Percentiles rank a stretch among this genome's conserved stretches.
These are phyloP conservation scores for Ceratocystis cubensis DNA, from an alignment of 2,329 filamentous ascomycete species.

Conservation along the genomic window DNA sequence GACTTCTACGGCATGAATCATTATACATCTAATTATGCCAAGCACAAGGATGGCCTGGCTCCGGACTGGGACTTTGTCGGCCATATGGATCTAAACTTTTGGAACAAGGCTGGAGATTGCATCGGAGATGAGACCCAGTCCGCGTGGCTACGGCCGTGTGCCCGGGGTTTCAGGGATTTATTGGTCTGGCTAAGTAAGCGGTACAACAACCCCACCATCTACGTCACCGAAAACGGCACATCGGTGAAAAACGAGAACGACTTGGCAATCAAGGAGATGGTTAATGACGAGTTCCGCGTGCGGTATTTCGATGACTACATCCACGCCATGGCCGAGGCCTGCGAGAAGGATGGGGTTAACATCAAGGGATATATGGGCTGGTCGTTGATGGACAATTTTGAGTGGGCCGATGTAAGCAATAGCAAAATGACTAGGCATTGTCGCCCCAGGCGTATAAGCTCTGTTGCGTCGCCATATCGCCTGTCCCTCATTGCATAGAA, in stretches of 20 bases:
- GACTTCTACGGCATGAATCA: conserved; percentile 95
- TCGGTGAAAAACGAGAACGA: conserved; percentile 75
- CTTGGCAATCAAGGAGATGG: conserved; percentile 53
- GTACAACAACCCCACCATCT: conserved; percentile 65
- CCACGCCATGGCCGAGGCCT: conserved; percentile 60
- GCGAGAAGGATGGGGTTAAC: conserved; percentile 59
- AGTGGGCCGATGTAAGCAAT: conserved; percentile 57
- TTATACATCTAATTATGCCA: conserved; percentile 81
- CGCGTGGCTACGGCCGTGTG: conserved; percentile 65
- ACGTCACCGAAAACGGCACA: conserved; percentile 81
- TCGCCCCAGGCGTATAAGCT: no score
- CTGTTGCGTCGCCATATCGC: no score
- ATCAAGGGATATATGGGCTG: conserved; percentile 73
- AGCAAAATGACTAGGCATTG: neutral
- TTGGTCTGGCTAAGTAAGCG: conserved; percentile 65
- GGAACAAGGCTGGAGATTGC: conserved; percentile 57
- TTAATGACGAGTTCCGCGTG: conserved; percentile 70
- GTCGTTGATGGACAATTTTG: conserved; percentile 83
- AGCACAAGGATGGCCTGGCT: conserved; percentile 51
- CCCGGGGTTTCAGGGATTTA: conserved; percentile 64
- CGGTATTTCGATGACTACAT: conserved; percentile 71
- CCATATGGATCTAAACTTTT: conserved; percentile 59
- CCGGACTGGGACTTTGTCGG: conserved; percentile 57
- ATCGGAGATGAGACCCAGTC: conserved; percentile 76
- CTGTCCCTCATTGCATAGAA: no score